These are phyloP conservation scores for Nakazawaea ishiwadae DNA, from an alignment of 805 yeast species.

Conservation along the genomic window DNA sequence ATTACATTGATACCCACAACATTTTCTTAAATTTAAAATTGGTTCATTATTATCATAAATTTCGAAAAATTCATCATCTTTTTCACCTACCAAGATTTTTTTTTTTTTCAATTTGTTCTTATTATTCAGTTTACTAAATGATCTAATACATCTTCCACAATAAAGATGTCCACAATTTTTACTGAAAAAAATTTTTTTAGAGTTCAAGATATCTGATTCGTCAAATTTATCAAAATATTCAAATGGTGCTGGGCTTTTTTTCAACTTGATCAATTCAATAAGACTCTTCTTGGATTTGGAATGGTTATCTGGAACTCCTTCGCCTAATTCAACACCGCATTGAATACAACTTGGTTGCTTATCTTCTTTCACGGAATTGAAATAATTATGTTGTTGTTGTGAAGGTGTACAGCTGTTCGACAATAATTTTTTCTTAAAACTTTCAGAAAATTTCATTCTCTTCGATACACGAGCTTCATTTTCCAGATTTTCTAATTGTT, in stretches of 20 bases:
- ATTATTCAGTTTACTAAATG: slow-evolving; percentile 1
- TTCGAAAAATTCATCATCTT: slow-evolving; percentile 32
- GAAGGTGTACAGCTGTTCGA: slow-evolving; percentile 15
- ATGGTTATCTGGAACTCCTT: slow-evolving; percentile 59
- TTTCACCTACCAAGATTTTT: neutral
- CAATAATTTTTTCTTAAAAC: slow-evolving; percentile 16
- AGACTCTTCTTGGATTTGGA: slow-evolving; percentile 22
- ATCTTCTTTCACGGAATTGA: slow-evolving; percentile 26
- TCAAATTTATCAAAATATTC: slow-evolving; percentile 34
- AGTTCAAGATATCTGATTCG: slow-evolving; percentile 51
- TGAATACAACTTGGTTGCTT: slow-evolving; percentile 51
- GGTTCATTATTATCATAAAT: slow-evolving; percentile 43
- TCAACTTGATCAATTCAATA: slow-evolving; percentile 24
- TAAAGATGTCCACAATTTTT: slow-evolving; percentile 79
- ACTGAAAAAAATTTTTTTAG: slow-evolving; percentile 55
- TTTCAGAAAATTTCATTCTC: slow-evolving; percentile 17
- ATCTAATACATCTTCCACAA: slow-evolving; percentile 69
- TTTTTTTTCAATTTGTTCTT: slow-evolving; percentile 5
- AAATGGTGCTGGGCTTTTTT: slow-evolving; percentile 19
- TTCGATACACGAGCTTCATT: slow-evolving; percentile 7
- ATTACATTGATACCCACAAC: slow-evolving; percentile 9
- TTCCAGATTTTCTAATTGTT: slow-evolving; percentile 7
- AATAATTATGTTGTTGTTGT: slow-evolving; percentile 14
- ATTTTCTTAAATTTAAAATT: slow-evolving; percentile 32
- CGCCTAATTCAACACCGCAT: slow-evolving; percentile 72